These are phyloP conservation scores for Aphanoascus verrucosus DNA, from an alignment of 2,329 filamentous ascomycete genomes.

Conservation along the genomic window DNA sequence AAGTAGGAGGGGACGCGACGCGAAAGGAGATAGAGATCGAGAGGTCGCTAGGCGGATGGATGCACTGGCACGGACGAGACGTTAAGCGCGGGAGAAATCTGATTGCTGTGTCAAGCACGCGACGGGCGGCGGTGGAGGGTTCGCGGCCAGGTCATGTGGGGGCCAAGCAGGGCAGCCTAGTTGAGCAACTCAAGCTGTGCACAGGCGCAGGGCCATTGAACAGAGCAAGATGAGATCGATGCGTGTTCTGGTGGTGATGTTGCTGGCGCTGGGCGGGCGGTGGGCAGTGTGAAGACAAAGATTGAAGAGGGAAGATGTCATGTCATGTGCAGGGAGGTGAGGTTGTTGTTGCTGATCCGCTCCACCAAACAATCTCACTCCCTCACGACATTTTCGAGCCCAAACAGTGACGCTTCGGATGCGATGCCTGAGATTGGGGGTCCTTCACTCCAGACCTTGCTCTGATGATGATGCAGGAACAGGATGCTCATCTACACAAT, in stretches of 20 bases:
- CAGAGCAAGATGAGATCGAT: not conserved
- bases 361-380: not conserved
- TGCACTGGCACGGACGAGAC: not conserved
- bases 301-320: constrained; percentile 3
- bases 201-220: not conserved
- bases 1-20: not conserved
- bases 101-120: constrained; percentile 5
- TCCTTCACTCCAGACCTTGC: not conserved
- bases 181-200: not conserved
- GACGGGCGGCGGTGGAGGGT: constrained; percentile 9
- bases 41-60: not conserved
- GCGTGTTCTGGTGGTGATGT: not conserved
- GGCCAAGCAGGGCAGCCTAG: not conserved
- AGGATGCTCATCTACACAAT: not conserved
- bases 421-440: not conserved
- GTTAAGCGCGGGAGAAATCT: constrained; percentile 9
- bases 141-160: constrained; percentile 3
- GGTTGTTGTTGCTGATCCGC: constrained; percentile 5
- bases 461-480: not conserved
- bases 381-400: not conserved
- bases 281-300: not conserved
- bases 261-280: not conserved
- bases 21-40: not conserved
- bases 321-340: constrained; percentile 7
- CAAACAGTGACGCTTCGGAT: not conserved